Conservation (phyloP, 495 filamentous ascomycete species). For the Chlorociboria aeruginascens region DNA sequence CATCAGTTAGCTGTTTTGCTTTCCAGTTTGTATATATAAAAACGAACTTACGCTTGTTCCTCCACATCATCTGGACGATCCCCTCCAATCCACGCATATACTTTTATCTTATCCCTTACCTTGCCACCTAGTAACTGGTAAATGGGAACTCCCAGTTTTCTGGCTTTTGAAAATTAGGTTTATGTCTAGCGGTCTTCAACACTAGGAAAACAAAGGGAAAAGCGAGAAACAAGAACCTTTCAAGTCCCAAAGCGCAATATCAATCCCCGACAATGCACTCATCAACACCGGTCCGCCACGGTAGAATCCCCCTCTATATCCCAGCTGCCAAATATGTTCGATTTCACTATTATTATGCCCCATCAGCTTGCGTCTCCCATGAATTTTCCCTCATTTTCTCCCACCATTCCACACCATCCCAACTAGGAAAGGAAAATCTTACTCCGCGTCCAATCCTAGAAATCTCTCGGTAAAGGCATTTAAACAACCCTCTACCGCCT, state of each 20-base stretch:
- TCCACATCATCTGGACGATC: slow-evolving; percentile 66
- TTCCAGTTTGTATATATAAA: too few species aligned
- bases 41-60: slow-evolving; percentile 40
- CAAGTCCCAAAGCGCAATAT: slow-evolving; percentile 76
- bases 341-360: slow-evolving; percentile 44
- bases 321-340: slow-evolving; percentile 68
- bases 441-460: slow-evolving; percentile 63
- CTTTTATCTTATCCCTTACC: slow-evolving; percentile 58
- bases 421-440: slow-evolving; percentile 17
- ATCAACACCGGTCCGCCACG: slow-evolving; percentile 77
- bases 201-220: background rate
- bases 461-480: slow-evolving; percentile 53
- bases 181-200: background rate
- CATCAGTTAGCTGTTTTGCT: too few species aligned
- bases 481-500: slow-evolving; percentile 64
- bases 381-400: background rate
- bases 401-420: background rate
- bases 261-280: slow-evolving; percentile 67
- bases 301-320: slow-evolving; percentile 63
- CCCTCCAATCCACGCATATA: slow-evolving; percentile 83
- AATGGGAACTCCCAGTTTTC: slow-evolving; percentile 54
- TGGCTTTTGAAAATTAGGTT: slow-evolving; percentile 17
- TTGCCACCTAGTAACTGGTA: slow-evolving; percentile 67
- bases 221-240: slow-evolving; percentile 29
- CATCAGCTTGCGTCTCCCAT: background rate